Base-by-base conservation (phyloP, 2,329 filamentous ascomycete genomes). In the Pseudocercospora vitis region DNA sequence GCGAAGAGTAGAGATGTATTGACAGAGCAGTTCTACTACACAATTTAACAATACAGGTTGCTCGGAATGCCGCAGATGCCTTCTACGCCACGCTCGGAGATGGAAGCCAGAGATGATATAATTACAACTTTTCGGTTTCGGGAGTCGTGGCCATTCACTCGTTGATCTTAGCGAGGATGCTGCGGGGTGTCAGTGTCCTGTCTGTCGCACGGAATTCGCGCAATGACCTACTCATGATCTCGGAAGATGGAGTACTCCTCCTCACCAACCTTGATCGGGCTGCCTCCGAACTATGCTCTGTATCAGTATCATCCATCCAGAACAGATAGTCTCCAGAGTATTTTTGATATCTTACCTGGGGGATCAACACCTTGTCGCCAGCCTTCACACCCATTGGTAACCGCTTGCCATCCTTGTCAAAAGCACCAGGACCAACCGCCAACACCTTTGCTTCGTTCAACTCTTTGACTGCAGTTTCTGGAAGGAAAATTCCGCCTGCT, bases 101-200 rank as follows among this genome's bases (percentile, higher is more conserved):
- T 40, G 12, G 47, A 37, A 40, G 52, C 55, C 48, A 7, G 29
- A 18, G 48, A 60, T 64, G 59, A 59, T 66, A 63, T 58, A 62
- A 55, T 50, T 64, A 65, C 61, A 66, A 35, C 24, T 35, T 39
- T 37, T 18, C 24, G 37, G 7, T 19, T 52, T 19, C 48, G 51
- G 59, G 59, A 59, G 58, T 59, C 54, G 49, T 52, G 29, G 56
- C 51, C 28, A 48, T 55, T 40, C 89, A 96, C 82, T 97, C 92
- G 78, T 90, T 96, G 83, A 99, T 96, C 87, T 97, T 99, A 74
- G 94, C 94, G 58, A 99, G 85, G 66, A 99, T 89, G 75, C 92
- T 96, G 67, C 19, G 7, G 4, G 1, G 2, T 24, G 54, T 70
- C 47, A 69, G 65, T 48, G 7, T 29, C 33, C 14, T 12, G 1